phyloP scores from a whole-genome alignment of 768 basidiomycete species.

The button mushroom (Agaricus bisporus) region DNA sequence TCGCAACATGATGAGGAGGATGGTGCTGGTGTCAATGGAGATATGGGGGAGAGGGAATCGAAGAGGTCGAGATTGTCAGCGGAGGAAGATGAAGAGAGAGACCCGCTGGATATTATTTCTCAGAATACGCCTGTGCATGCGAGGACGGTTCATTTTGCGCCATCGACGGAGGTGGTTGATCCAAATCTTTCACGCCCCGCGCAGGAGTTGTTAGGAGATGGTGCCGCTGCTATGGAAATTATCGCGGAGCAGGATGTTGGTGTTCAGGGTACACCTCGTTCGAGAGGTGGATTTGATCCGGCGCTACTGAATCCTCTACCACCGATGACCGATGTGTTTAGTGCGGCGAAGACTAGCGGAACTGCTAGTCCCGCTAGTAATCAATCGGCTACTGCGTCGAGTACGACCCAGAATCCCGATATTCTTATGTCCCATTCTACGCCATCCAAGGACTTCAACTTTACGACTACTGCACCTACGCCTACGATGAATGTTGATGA shows the following conservation, averaged over 20 bases:
- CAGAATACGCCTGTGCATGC: conserved; percentile 27
- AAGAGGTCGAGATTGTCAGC: conserved; percentile 51
- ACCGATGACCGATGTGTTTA: conserved; percentile 11
- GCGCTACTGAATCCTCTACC: conserved; percentile 47
- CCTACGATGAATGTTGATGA: background rate
- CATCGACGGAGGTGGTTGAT: conserved; percentile 23
- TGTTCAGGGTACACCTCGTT: conserved; percentile 32
- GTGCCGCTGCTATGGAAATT: background rate
- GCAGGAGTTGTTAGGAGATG: conserved; percentile 9
- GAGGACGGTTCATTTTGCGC: conserved; percentile 13
- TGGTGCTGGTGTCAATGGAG: conserved; percentile 26
- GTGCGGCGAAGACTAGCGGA: background rate
- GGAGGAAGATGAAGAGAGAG: conserved; percentile 42
- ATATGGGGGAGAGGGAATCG: conserved; percentile 35
- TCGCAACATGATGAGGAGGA: conserved; percentile 52
- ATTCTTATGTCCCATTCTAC: background rate
- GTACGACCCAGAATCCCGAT: background rate
- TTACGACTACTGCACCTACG: background rate
- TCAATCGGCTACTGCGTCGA: background rate
- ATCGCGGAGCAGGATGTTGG: conserved; percentile 15
- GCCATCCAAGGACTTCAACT: background rate
- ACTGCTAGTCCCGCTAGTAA: conserved; percentile 9
- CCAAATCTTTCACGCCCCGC: conserved; percentile 11
- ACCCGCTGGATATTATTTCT: conserved; percentile 39
- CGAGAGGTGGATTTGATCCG: conserved; percentile 41